These are phyloP conservation scores for Saccharomycopsis hybrid DNA, from an alignment of 1,139 yeast species.

Conservation along the genomic window DNA sequence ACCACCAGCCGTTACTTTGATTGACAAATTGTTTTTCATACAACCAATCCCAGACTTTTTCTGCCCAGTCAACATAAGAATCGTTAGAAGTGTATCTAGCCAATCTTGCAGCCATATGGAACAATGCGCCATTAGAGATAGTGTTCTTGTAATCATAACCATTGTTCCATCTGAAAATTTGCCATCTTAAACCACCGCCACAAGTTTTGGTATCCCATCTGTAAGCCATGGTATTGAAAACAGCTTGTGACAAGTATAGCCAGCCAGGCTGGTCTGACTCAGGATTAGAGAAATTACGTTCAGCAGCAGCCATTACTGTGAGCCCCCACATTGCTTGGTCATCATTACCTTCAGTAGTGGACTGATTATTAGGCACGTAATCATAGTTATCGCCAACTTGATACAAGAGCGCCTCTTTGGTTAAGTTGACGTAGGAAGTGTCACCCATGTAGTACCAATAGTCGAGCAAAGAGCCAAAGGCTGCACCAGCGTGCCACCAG, in stretches of 20 bases:
- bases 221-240: constrained; percentile 81
- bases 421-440: constrained; percentile 53
- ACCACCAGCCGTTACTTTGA: constrained; percentile 39
- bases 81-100: constrained; percentile 75
- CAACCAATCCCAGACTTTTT: constrained; percentile 80
- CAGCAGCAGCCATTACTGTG: constrained; percentile 87
- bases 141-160: constrained; percentile 92
- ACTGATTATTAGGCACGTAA: constrained; percentile 83
- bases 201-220: constrained; percentile 79
- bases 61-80: constrained; percentile 75
- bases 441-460: constrained; percentile 68
- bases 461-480: constrained; percentile 83
- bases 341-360: constrained; percentile 96
- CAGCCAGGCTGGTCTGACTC: constrained; percentile 52
- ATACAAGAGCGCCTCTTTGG: constrained; percentile 58
- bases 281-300: constrained; percentile 80
- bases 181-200: constrained; percentile 94
- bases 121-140: constrained; percentile 84
- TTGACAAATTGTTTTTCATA: constrained; percentile 49
- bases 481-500: constrained; percentile 99
- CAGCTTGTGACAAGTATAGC: constrained; percentile 72
- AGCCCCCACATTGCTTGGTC: constrained; percentile 98
- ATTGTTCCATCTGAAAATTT: constrained; percentile 88
- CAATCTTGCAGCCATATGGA: constrained; percentile 81
- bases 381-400: constrained; percentile 74